Evolutionary conservation across 495 filamentous ascomycete genomes (phyloP), one percentile per base, ranked within the genome.

Genomic region (Aspergillus sclerotiicarbonarius): DNA sequence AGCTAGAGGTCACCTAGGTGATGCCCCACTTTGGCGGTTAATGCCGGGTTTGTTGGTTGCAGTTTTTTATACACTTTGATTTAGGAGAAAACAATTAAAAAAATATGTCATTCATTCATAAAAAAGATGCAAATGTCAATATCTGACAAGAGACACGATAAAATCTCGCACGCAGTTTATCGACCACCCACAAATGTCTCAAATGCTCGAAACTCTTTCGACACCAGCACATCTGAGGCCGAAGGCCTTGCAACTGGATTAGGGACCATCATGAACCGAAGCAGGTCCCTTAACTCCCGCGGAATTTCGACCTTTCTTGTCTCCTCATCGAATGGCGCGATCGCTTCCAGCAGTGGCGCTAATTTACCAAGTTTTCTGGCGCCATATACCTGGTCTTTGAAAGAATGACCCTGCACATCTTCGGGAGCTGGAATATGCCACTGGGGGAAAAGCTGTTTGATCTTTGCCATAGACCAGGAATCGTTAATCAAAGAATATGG

Each of bases 391-490:
- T 29, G 41, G 20, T 41, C 15, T 48, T 47, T 56, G 35, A 56
- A 43, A 6, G 19, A 12, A 35, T 35, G 15, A 39, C 16, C 43
- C 1, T 56, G 25, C 16, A 56, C 53, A 12, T 47, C 44, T 8
- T 56, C 53, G n/a, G 53, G 43, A 56, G 21, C 20, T 13, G 53
- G 53, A 33, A 54, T 44, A 47, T 47, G 10, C 41, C 53, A 56
- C 13, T 35, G 2, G 6, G 53, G 53, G 33, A 48, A 56, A 12
- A 56, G 53, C 43, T 43, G 53, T 41, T 48, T 56, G 33, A 56
- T 56, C 44, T 56, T 56, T 13, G 53, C 53, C 53, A 56, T 56
- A 16, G 43, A 56, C 53, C 53, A 56, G 21, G 53, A 41, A 9
- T 56, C 43, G 21, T 56, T 47, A 19, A 56, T 16, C 2, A 56